Evolutionary conservation across 2,329 filamentous ascomycete genomes (phyloP).

Genomic region (Xylaria sp.): DNA sequence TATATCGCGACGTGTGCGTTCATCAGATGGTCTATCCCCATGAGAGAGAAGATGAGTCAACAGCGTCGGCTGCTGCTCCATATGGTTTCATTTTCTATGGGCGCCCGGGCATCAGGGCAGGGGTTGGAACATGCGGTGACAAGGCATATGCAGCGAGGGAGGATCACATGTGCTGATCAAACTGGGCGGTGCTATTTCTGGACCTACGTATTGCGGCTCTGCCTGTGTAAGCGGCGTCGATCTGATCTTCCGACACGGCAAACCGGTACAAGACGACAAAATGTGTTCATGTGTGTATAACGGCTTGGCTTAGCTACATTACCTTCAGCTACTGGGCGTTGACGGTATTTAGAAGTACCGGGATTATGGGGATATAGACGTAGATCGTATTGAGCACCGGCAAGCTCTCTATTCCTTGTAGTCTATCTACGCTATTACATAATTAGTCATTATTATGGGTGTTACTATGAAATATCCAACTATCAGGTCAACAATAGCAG

Average conservation of each 20-base stretch:
- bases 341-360: not conserved
- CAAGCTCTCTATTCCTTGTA: not conserved
- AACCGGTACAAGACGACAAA: constrained; percentile 9
- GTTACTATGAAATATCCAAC: not conserved
- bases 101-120: constrained; percentile 14
- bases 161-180: constrained; percentile 32
- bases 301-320: not conserved
- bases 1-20: not conserved
- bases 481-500: not conserved
- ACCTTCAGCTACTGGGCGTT: not conserved
- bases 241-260: constrained; percentile 1
- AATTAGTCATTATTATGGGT: not conserved
- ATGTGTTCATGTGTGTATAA: not conserved
- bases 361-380: not conserved
- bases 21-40: not conserved
- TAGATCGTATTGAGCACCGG: not conserved
- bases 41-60: constrained; percentile 18
- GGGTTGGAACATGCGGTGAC: constrained; percentile 25
- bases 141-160: constrained; percentile 28
- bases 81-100: constrained; percentile 21
- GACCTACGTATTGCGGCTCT: constrained; percentile 22
- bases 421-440: not conserved
- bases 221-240: not conserved
- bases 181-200: constrained; percentile 26
- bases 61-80: constrained; percentile 10